These are phyloP conservation scores for Psidium friedrichsthalianum DNA, from an alignment of 345 rosid species.

Conservation along the genomic window DNA sequence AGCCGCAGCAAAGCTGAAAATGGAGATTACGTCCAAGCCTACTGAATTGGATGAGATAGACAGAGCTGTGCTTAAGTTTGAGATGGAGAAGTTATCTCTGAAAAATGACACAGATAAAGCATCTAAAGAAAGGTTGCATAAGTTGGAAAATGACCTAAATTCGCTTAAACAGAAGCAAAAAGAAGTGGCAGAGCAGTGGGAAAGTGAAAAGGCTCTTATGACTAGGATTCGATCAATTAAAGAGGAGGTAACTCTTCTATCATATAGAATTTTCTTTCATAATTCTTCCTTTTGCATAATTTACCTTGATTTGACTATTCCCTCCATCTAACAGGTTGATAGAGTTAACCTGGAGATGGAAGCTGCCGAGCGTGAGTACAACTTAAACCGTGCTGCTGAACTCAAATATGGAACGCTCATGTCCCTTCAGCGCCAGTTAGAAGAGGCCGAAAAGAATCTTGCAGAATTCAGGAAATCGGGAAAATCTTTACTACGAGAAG, in stretches of 20 bases:
- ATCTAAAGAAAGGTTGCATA: slow-evolving; percentile 70
- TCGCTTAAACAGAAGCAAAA: slow-evolving; percentile 60
- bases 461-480: slow-evolving; percentile 57
- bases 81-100: slow-evolving; percentile 89
- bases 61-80: slow-evolving; percentile 72
- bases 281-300: not conserved
- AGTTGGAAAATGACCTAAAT: slow-evolving; percentile 62
- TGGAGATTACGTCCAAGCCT: slow-evolving; percentile 98
- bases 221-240: slow-evolving; percentile 59
- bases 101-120: slow-evolving; percentile 81
- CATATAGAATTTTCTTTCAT: not conserved
- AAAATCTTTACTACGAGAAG: slow-evolving; percentile 74
- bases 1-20: slow-evolving; percentile 93
- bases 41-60: slow-evolving; percentile 85
- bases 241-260: slow-evolving; percentile 57
- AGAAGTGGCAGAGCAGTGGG: slow-evolving; percentile 69
- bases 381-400: slow-evolving; percentile 81
- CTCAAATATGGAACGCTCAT: slow-evolving; percentile 84
- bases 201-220: slow-evolving; percentile 62
- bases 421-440: slow-evolving; percentile 79
- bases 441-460: slow-evolving; percentile 80
- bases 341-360: slow-evolving; percentile 86
- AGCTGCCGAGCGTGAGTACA: slow-evolving; percentile 91
- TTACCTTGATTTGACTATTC: not conserved
- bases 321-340: slow-evolving; percentile 45